Evolutionary conservation across 2,329 filamentous ascomycete genomes (phyloP), one percentile per base, ranked within the genome.

Genomic region (Teratosphaeria viscida): DNA sequence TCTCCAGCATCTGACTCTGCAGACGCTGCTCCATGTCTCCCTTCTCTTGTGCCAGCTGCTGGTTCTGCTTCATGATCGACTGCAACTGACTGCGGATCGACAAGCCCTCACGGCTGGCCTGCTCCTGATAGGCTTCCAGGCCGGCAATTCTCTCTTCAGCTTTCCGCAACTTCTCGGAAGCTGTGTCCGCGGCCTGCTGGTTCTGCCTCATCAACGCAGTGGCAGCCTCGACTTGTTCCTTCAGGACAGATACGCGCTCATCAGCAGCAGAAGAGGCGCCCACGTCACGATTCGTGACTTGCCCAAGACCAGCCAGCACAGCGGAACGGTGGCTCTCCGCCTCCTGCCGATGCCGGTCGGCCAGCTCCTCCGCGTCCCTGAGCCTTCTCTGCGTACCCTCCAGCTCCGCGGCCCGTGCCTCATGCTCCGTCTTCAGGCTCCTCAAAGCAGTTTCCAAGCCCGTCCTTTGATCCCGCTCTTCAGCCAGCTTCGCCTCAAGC

Each of bases 121-220:
- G 94, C 71, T 99, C 94, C 75, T 99, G 94, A 73, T 97, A 97
- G 32, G 91, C 90, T 73, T 99, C 94, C 3, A 99, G 82, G 6
- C 94, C 94, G 5, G 94, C 95, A 72, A 99, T 97, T 52, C 94
- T 86, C 77, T 97, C 95, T 75, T 99, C 95, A 3, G 94, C 94
- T 60, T 88, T 88, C 57, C 94, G 88, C 57, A 99, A 80, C 72
- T 92, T 95, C 70, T 96, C 91, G 0, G 90, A 88, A 2, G 92
- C 91, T 29, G 81, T 77, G 72, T 99, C 90, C 0, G 92, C 92
- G 61, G 95, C 92, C 62, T 87, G 82, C 72, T 96, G 91, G 67
- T 96, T 95, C 69, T 90, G 90, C 73, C 88, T 89, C 32, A 92
- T 90, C 71, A 97, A 77, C 1, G 80, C 81, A 67, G 90, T 95